Percentiles rank a stretch among this genome's conserved stretches.
Conservation (phyloP, 2,329 filamentous ascomycete genomes). For the Cadophora sp. region DNA sequence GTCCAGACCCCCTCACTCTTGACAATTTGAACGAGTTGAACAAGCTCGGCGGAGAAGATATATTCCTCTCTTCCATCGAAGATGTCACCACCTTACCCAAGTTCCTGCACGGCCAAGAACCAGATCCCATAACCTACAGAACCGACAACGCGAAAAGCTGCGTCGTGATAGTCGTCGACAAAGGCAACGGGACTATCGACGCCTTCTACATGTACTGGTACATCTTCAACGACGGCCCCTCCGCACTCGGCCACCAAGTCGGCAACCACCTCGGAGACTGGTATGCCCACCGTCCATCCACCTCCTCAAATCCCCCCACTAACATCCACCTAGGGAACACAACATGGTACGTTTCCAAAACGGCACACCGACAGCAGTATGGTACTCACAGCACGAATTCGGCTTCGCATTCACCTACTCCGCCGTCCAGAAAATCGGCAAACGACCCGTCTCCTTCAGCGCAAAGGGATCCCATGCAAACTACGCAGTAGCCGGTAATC, state of each 20-base stretch:
- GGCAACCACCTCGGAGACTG: constrained; percentile 64
- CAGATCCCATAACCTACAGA: constrained; percentile 52
- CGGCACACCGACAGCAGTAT: constrained; percentile 81
- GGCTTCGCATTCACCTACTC: constrained; percentile 87
- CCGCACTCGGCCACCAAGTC: constrained; percentile 28
- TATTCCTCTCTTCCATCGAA: constrained; percentile 55
- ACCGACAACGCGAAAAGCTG: constrained; percentile 52
- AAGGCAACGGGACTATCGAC: constrained; percentile 53
- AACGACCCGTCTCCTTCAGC: constrained; percentile 70
- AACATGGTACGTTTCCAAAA: constrained; percentile 87
- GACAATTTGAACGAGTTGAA: constrained; percentile 55
- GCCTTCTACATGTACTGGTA: constrained; percentile 43
- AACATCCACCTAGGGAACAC: constrained; percentile 64
- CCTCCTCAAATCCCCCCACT: background rate
- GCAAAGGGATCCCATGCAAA: constrained; percentile 74
- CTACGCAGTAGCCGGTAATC: constrained; percentile 68
- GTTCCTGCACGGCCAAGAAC: constrained; percentile 58
- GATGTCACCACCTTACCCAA: constrained; percentile 47
- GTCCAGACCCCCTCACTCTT: constrained; percentile 48
- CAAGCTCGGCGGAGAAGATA: constrained; percentile 44
- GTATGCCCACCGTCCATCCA: constrained; percentile 37
- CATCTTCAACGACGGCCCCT: constrained; percentile 38
- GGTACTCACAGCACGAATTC: constrained; percentile 88
- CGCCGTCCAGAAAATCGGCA: constrained; percentile 82
- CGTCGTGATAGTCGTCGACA: constrained; percentile 76